Percentiles rank a stretch among this genome's conserved stretches.
Conservation (phyloP, 169 alveolate genomes). For the Toxoplasma gondii region DNA sequence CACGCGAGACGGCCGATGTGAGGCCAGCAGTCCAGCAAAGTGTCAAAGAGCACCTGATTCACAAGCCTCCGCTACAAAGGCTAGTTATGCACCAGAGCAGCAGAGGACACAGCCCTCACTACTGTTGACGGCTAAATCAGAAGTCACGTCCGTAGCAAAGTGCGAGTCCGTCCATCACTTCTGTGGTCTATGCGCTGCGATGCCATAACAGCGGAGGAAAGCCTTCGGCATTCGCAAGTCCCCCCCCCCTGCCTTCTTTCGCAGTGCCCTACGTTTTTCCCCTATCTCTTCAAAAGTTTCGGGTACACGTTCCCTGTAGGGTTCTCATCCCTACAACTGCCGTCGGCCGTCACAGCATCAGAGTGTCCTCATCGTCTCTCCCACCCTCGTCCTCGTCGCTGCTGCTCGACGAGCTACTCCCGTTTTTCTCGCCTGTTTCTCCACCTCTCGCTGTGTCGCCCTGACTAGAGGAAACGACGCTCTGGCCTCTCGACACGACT, state of each 20-base stretch:
- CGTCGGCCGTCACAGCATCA: neutral
- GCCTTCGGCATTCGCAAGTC: neutral
- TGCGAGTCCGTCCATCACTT: too few relatives aligned
- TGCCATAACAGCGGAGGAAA: too few relatives aligned
- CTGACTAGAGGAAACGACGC: neutral
- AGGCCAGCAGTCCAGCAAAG: too few relatives aligned
- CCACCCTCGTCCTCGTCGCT: neutral
- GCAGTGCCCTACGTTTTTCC: neutral
- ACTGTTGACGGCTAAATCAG: too few relatives aligned
- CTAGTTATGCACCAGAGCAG: too few relatives aligned
- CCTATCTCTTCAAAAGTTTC: neutral
- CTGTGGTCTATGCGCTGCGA: too few relatives aligned
- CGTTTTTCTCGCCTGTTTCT: neutral
- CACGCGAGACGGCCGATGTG: too few relatives aligned
- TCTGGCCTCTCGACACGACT: neutral
- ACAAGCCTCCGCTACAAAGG: too few relatives aligned
- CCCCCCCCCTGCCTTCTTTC: neutral
- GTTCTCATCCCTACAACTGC: neutral
- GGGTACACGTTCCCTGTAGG: neutral
- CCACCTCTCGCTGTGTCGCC: neutral
- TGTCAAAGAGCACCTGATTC: too few relatives aligned
- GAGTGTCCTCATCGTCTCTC: neutral
- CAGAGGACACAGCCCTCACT: too few relatives aligned
- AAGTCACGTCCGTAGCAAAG: too few relatives aligned
- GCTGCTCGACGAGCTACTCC: neutral